Base-by-base conservation (phyloP, 108 stramenopile species). In the Stephanodiscus triporus region DNA sequence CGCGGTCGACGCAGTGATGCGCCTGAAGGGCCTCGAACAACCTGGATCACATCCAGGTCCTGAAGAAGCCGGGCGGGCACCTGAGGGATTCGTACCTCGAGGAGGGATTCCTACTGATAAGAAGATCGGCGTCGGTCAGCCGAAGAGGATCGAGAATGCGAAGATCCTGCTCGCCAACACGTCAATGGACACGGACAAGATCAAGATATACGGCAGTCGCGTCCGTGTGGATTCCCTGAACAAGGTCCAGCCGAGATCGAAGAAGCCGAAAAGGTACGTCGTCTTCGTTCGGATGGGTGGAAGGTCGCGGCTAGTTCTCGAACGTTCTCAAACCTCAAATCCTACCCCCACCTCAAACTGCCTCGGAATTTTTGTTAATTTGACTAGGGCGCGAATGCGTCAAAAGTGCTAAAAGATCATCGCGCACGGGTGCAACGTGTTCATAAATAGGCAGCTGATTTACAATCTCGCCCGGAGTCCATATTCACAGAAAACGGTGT, bases 111-210 rank as follows among this genome's bases (percentile, higher is more conserved):
- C 78, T 99, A 61, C 66, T 99, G 94, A 99, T 73, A 99, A 99
- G 76, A 86, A 88, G 45, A 95, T 98, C 60, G 98, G 98, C 14
- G 93, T 97, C 26, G 99, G 99, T 8, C 97, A 98, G 84, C 98
- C 98, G 36, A 87, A 90, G 48, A 83, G 95, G 34, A 70, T 99
- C 47, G 97, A 97, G 78, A 97, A 97, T 68, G 97, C 97, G 67
- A 98, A 98, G 80, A 97, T 99, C 73, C 76, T 99, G 59, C 72
- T 99, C 30, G 99, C 97, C 68, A 99, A 99, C 86, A 99, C 99
- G 6, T 81, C 91, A 56, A 99, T 99, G 99, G 99, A 99, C 72
- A 98, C 99, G 6, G 99, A 99, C 76, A 99, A 99, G 82, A 99
- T 99, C 84, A 99, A 99, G 77, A 99, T 99, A 58, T 99, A 99